Evolutionary conservation across 2,329 filamentous ascomycete genomes (phyloP), one percentile per base, ranked within the genome.

Genomic region (Monosporascus ibericus): DNA sequence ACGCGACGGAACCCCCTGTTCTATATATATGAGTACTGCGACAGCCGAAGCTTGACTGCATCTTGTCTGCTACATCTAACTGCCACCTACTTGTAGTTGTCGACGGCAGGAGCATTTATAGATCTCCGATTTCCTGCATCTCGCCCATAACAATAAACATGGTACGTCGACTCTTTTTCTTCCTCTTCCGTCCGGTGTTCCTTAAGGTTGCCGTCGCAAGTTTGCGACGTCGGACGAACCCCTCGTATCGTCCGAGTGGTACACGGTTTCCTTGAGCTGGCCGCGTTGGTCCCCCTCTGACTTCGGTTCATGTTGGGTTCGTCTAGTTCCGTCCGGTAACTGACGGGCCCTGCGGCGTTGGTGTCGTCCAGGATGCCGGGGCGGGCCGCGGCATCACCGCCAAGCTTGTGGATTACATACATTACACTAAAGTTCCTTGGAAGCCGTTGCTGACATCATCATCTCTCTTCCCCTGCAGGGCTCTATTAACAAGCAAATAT

Each of bases 401-500:
- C 30, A 25, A n/a, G 24, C 22, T 22, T 27, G 42, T 46, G 14
- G 14, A 15, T 15, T 14, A 20, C 20, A 6, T 22, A 22, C 22
- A 25, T 14, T 17, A 46, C 42, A 3, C 22, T 18, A 27, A 27
- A n/a, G 6, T 46, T 5, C 17, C 18, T 17, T n/a, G 38, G 38
- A 39, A 14, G 2, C 3, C 6, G 4, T 25, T 15, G 42, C 42
- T 46, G 42, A 46, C 42, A 27, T 46, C 42, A 25, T 47, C 25
- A 2, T 48, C 51, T 38, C 44, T 51, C 49, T 49, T 34, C 22
- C 47, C 48, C 20, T 30, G 34, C 60, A 81, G 76, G 76, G 69
- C 59, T 72, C 74, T 53, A 72, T 76, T 58, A 77, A 76, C 62
- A 73, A 70, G 55, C 70, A 76, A 51, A 76, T 79, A 53, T 72